Evolutionary conservation across 2,329 filamentous ascomycete species (phyloP), one percentile per base, ranked within the genome.

Genomic region (Trichothecium sympodiale): DNA sequence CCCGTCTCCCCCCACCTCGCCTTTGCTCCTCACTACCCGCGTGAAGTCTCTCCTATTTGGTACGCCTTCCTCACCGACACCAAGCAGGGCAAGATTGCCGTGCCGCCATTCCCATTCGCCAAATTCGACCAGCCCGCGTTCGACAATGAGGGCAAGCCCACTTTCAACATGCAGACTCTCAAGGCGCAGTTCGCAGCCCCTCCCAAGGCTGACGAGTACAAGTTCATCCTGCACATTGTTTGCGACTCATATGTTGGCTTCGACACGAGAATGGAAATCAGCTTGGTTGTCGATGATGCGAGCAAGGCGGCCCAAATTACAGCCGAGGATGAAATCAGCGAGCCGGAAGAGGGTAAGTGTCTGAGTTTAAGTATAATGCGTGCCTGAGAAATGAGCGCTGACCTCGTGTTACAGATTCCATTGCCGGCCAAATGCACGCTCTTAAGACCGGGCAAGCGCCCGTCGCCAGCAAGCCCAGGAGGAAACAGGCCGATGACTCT

Each of bases 181-280:
- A 96, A 94, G 69, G 89, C 93, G 57, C 86, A 95, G 57, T 98
- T 98, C 59, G 85, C 89, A 45, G 89, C 91, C 2, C 91, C 91
- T 30, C 87, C 89, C 17, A 84, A 94, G 55, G 75, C 85, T 5
- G 91, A 89, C 31, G 82, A 88, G 57, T 98, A 94, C 63, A 88
- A 83, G 2, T 98, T 98, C 55, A 82, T 87, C 41, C 83, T 96
- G 78, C 82, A 96, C 58, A 67, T 95, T 43, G 70, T 96, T 36
- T 95, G 88, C 53, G 91, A 98, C 60, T 88, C 84, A 53, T 98
- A 98, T 50, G 70, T 98, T 31, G 91, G 91, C 31, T 86, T 95
- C 46, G 93, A 98, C 55, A 83, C 81, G 34, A 91, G 87, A 69
- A 77, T 85, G 69, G 86, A 95, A 52, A 85, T 94, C 18, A 87